phyloP scores from a whole-genome alignment of 1,284 basidiomycete genomes.

The Calocybe gambosa region DNA sequence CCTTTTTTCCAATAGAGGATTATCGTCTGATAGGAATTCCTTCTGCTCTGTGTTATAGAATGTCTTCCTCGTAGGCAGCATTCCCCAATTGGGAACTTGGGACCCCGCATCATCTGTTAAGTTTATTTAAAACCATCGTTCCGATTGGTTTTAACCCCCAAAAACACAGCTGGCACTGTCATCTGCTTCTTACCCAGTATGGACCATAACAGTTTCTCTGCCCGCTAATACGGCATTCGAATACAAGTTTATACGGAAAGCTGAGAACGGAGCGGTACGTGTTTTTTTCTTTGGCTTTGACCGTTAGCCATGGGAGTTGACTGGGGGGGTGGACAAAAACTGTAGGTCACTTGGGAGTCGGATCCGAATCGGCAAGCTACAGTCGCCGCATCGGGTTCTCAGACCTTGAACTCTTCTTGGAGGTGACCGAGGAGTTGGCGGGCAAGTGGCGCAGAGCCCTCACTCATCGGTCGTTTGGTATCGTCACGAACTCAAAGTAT shows the following conservation, averaged over 20 bases:
- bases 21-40: background rate
- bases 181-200: constrained; percentile 48
- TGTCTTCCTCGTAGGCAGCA: constrained; percentile 52
- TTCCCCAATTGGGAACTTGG: constrained; percentile 51
- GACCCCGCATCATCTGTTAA: constrained; percentile 29
- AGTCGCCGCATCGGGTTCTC: constrained; percentile 33
- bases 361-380: constrained; percentile 50
- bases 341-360: constrained; percentile 43
- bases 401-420: constrained; percentile 33
- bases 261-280: constrained; percentile 46
- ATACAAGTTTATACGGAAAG: constrained; percentile 59
- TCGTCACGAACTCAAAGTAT: too few relatives aligned
- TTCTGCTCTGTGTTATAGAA: constrained; percentile 32
- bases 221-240: constrained; percentile 44
- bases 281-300: too few relatives aligned
- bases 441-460: too few relatives aligned
- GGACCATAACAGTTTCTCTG: constrained; percentile 44
- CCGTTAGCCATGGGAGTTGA: background rate
- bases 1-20: background rate
- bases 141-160: too few relatives aligned
- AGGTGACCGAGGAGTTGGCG: too few relatives aligned
- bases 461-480: too few relatives aligned
- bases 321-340: background rate
- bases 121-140: background rate
- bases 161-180: constrained; percentile 47